Evolutionary conservation across 164 flowering plant genomes (phyloP).

Genomic region (Tetracentron sinense): DNA sequence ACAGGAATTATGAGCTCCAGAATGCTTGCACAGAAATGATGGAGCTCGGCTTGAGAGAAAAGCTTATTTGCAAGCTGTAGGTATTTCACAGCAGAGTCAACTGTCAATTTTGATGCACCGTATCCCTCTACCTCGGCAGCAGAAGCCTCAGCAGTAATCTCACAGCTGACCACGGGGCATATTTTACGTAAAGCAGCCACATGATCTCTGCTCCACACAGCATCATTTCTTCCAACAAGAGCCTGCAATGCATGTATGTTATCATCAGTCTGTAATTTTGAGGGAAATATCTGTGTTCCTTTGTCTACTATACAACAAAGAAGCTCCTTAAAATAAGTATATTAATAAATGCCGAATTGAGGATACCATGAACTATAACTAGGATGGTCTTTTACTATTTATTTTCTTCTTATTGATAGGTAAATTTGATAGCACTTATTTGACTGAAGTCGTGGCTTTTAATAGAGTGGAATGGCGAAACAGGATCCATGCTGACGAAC

Average conservation of each 20-base stretch:
- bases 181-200: slow-evolving; percentile 76
- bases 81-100: slow-evolving; percentile 97
- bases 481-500: too few relatives aligned
- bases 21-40: slow-evolving; percentile 95
- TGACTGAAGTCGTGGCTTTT: too few relatives aligned
- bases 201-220: slow-evolving; percentile 91
- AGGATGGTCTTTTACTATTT: too few relatives aligned
- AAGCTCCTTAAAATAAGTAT: too few relatives aligned
- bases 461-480: too few relatives aligned
- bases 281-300: too few relatives aligned
- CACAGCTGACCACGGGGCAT: slow-evolving; percentile 92
- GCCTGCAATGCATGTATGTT: slow-evolving; percentile 68
- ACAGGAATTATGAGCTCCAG: slow-evolving; percentile 96
- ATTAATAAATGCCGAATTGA: too few relatives aligned
- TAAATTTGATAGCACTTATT: too few relatives aligned
- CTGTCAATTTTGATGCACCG: slow-evolving; percentile 98
- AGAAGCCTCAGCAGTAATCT: slow-evolving; percentile 81
- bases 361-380: too few relatives aligned
- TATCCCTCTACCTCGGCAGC: slow-evolving; percentile 99
- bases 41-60: slow-evolving; percentile 94
- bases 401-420: too few relatives aligned
- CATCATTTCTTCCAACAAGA: slow-evolving; percentile 94
- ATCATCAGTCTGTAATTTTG: too few relatives aligned
- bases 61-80: slow-evolving; percentile 96
- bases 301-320: too few relatives aligned